A percentile compares a stretch with the other conserved stretches of the same genome.
Conservation (phyloP, 179 eudicot species). For the Vitellaria paradoxa region DNA sequence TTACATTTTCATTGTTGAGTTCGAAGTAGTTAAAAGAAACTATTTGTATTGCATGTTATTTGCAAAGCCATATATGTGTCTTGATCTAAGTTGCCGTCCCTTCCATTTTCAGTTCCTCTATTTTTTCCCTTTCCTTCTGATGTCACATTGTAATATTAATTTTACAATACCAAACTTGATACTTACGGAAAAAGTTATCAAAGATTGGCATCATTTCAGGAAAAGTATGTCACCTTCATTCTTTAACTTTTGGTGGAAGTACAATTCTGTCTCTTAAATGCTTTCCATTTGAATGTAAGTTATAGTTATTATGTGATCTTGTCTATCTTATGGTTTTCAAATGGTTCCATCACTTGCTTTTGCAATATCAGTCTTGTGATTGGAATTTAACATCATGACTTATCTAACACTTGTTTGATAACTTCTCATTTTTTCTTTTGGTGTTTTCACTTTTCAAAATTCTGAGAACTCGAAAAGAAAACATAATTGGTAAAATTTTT, state of each 20-base stretch:
- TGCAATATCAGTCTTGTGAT: not conserved
- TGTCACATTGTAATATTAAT: slow-evolving; percentile 2
- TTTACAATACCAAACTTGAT: not conserved
- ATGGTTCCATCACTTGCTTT: not conserved
- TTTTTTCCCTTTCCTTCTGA: not conserved
- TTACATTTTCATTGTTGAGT: not conserved
- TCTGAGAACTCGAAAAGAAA: too few relatives aligned
- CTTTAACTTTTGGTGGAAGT: too few relatives aligned
- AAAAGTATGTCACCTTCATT: too few relatives aligned
- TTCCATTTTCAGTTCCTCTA: not conserved
- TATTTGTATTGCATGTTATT: not conserved
- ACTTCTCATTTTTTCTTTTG: too few relatives aligned
- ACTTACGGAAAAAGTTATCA: slow-evolving; percentile 1
- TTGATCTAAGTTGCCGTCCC: not conserved
- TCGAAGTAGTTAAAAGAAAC: not conserved
- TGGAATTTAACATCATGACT: not conserved
- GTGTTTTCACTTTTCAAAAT: too few relatives aligned
- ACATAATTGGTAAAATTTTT: too few relatives aligned
- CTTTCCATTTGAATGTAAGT: too few relatives aligned
- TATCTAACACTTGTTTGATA: too few relatives aligned
- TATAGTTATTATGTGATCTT: too few relatives aligned
- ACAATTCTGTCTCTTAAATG: too few relatives aligned
- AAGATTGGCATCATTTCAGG: too few relatives aligned
- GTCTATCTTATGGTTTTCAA: too few relatives aligned
- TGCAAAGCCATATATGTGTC: not conserved